Conservation (phyloP, 2,329 filamentous ascomycete genomes). For the Cladosporium sp. region DNA sequence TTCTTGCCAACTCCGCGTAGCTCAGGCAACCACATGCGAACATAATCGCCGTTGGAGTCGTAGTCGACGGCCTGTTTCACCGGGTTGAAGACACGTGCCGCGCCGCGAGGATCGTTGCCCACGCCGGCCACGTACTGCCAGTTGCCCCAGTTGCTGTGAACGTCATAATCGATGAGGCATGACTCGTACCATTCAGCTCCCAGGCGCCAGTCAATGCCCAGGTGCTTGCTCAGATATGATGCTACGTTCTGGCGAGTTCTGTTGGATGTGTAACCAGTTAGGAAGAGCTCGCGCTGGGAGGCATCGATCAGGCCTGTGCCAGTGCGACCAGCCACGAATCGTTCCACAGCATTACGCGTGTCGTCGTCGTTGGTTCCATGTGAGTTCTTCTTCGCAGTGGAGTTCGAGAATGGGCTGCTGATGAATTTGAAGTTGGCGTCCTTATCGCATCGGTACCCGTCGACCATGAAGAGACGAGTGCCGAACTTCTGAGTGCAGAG, state of each 20-base stretch:
- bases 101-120: slow-evolving; percentile 73
- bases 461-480: slow-evolving; percentile 61
- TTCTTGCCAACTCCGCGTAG: slow-evolving; percentile 51
- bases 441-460: slow-evolving; percentile 60
- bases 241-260: slow-evolving; percentile 75
- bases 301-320: slow-evolving; percentile 78
- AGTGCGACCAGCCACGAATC: slow-evolving; percentile 67
- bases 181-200: slow-evolving; percentile 83
- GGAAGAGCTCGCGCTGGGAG: slow-evolving; percentile 69
- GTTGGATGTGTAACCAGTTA: slow-evolving; percentile 78
- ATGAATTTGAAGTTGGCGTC: slow-evolving; percentile 37
- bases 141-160: slow-evolving; percentile 75
- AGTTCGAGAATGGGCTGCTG: slow-evolving; percentile 33
- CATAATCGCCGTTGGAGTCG: slow-evolving; percentile 67
- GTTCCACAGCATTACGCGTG: slow-evolving; percentile 45
- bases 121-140: slow-evolving; percentile 82
- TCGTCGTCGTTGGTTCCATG: slow-evolving; percentile 47
- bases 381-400: slow-evolving; percentile 42
- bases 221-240: slow-evolving; percentile 69
- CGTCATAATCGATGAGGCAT: slow-evolving; percentile 73
- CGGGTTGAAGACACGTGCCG: slow-evolving; percentile 75
- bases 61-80: slow-evolving; percentile 80
- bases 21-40: slow-evolving; percentile 73
- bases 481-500: slow-evolving; percentile 72
- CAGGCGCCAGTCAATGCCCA: slow-evolving; percentile 75